Evolutionary conservation across 2,329 filamentous ascomycete genomes (phyloP), one percentile per base, ranked within the genome.

Genomic region (Elsinoe australis): DNA sequence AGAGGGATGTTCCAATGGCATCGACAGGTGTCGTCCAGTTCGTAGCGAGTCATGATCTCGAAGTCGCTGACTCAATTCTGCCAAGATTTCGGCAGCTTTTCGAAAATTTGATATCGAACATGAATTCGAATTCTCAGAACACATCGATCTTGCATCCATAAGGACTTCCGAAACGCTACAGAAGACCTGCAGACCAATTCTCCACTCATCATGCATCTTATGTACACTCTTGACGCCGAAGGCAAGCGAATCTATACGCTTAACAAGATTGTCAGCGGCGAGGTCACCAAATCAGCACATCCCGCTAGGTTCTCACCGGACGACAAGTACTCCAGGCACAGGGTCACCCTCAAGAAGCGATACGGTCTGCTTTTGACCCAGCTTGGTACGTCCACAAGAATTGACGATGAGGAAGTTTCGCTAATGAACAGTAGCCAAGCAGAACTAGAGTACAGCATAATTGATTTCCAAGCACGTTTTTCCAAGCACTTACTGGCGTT

Each of bases 291-390:
- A 76, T 92, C 85, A 47, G 92, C 92, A 49, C 90, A 96, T 72
- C 90, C 92, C 38, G 92, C 92, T 34, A 79, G 92, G 58, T 98
- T 96, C 76, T 95, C 87, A 38, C 92, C 92, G 55, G 92, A 98
- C 71, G 92, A 98, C 76, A 95, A 95, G 76, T 96, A 94, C 78
- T 95, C 88, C 62, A 85, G 87, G 64, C 90, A 96, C 72, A 82
- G 92, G 59, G 88, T 96, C 42, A 94, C 88, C 15, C 76, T 96
- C 61, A 95, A 95, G 82, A 88, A 86, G 74, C 79, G 92, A 63
- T 96, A 94, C 64, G 83, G 83, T 41, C 76, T 95, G 55, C 79
- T 96, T 53, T 72, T 95, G 66, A 92, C 85, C 47, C 87, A 94
- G 75, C 83, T 38, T n/a, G 22, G 45, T 48, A 28, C 10, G 44